Percentiles rank a stretch among this genome's conserved stretches.
phyloP scores from a whole-genome alignment of 2,329 filamentous ascomycete species.

The Penicillium sp. region DNA sequence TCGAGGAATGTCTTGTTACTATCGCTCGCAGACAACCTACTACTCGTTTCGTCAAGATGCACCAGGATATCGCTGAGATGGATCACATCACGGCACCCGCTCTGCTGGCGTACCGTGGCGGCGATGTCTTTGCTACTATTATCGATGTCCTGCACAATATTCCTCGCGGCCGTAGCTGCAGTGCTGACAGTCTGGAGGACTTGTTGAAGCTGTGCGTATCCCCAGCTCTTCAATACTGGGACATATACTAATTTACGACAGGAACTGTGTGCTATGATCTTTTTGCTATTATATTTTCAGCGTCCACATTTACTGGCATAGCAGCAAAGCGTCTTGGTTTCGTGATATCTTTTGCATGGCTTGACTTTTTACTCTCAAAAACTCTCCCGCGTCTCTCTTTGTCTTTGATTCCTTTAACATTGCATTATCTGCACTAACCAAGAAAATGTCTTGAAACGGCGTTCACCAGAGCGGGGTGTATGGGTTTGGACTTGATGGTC shows the following conservation, averaged over 20 bases:
- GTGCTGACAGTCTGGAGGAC: slow-evolving; percentile 55
- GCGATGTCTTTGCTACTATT: slow-evolving; percentile 86
- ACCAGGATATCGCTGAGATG: slow-evolving; percentile 91
- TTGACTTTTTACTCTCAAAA: background rate
- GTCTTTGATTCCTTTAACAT: background rate
- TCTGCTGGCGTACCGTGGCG: slow-evolving; percentile 81
- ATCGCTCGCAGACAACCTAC: slow-evolving; percentile 69
- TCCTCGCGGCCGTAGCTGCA: slow-evolving; percentile 56
- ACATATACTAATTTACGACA: slow-evolving; percentile 10
- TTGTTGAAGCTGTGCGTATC: slow-evolving; percentile 54
- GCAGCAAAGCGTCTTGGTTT: slow-evolving; percentile 14
- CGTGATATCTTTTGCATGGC: background rate
- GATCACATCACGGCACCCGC: slow-evolving; percentile 84
- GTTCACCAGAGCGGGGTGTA: slow-evolving; percentile 6
- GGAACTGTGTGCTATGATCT: slow-evolving; percentile 32
- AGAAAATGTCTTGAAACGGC: slow-evolving; percentile 5
- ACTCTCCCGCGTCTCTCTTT: background rate
- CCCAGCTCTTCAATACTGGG: background rate
- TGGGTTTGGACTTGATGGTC: slow-evolving; percentile 4
- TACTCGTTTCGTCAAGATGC: slow-evolving; percentile 84
- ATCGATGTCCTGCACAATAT: slow-evolving; percentile 85
- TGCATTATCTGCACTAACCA: background rate
- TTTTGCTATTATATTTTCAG: background rate
- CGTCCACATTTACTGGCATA: background rate
- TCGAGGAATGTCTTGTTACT: slow-evolving; percentile 73